Base-by-base conservation (phyloP, 1,284 basidiomycete species). In the Schizopora paradoxa region DNA sequence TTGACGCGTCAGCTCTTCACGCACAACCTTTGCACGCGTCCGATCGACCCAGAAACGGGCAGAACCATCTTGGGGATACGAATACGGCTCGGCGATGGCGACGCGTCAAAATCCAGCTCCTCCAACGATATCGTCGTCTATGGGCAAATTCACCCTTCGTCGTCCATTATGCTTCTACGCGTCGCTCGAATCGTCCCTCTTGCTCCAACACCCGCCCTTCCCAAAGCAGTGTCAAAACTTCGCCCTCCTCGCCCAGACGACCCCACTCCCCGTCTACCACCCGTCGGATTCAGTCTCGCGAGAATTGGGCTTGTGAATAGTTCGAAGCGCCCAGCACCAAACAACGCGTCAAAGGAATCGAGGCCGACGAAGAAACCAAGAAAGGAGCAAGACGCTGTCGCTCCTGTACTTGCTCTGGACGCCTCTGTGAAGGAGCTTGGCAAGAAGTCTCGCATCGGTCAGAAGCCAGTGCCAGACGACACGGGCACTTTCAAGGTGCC, bases 171-270 rank as follows among this genome's bases (percentile, higher is more conserved):
- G 11, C 67, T 67, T 27, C 63, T 86, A 32, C 58, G 69, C 14
- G 84, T 81, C 5, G 80, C 78, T 0, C 75, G 80, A 18, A 70
- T 86, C 47, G 66, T 70, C 6, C 64, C 71, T 19, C 66, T 63
- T 0, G 68, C 66, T 6, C 68, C 70, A 11, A 59, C 61, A 1
- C 32, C 55, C 3, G 43, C 56, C 26, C 64, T 51, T 14, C 61
- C 51, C 43, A 51, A 43, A 39, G 40, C 56, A 25, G 63, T 51
- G n/a, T 60, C 51, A 41, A 49, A 45, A 39, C 50, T 19, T 23
- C 72, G 77, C 14, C 58, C 69, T 1, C 84, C 85, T 2, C 70
- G 86, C 23, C 85, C 86, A 0, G 85, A 88, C 52, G 86, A 88
- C 51, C 85, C 82, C 0, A 85, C 78, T 1, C 85, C 84, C 6